These are phyloP conservation scores for Gaertneriomyces semiglobifer DNA, from an alignment of 192 early-diverging fungal species.

Conservation along the genomic window DNA sequence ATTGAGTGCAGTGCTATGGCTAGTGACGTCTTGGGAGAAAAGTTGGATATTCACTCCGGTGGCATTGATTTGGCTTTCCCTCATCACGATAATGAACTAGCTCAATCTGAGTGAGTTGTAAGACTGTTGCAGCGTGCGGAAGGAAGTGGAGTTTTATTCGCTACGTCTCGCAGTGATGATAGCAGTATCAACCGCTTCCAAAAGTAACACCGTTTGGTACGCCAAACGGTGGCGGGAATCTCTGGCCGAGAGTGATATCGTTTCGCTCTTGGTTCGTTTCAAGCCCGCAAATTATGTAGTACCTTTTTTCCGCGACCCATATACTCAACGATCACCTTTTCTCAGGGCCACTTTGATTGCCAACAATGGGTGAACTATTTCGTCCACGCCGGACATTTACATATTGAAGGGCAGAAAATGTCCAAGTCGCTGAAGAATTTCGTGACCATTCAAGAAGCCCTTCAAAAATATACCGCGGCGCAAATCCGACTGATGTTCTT, in stretches of 20 bases:
- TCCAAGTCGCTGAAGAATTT: slow-evolving; percentile 98
- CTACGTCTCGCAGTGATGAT: too few relatives aligned
- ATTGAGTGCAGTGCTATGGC: slow-evolving; percentile 99
- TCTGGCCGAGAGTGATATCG: slow-evolving; percentile 6
- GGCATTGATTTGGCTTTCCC: slow-evolving; percentile 96
- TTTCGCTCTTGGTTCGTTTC: slow-evolving; percentile 6
- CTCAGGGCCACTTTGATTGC: slow-evolving; percentile 75
- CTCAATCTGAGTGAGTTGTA: slow-evolving; percentile 73
- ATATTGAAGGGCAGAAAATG: slow-evolving; percentile 97
- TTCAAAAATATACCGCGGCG: slow-evolving; percentile 72
- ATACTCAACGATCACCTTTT: not conserved
- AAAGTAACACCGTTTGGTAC: too few relatives aligned
- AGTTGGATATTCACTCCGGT: slow-evolving; percentile 93
- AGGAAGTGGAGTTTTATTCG: too few relatives aligned
- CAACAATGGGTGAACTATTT: slow-evolving; percentile 99
- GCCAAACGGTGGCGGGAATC: not conserved
- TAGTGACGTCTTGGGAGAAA: slow-evolving; percentile 78
- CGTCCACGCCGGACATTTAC: slow-evolving; percentile 91
- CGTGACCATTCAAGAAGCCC: slow-evolving; percentile 84
- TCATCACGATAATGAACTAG: slow-evolving; percentile 98
- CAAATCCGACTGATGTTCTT: slow-evolving; percentile 91
- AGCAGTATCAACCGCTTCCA: too few relatives aligned
- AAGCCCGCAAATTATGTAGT: slow-evolving; percentile 9
- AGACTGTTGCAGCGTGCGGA: too few relatives aligned
- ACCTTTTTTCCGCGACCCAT: not conserved